Conservation (phyloP, 768 basidiomycete genomes). For the Leucosporidium scottii region DNA sequence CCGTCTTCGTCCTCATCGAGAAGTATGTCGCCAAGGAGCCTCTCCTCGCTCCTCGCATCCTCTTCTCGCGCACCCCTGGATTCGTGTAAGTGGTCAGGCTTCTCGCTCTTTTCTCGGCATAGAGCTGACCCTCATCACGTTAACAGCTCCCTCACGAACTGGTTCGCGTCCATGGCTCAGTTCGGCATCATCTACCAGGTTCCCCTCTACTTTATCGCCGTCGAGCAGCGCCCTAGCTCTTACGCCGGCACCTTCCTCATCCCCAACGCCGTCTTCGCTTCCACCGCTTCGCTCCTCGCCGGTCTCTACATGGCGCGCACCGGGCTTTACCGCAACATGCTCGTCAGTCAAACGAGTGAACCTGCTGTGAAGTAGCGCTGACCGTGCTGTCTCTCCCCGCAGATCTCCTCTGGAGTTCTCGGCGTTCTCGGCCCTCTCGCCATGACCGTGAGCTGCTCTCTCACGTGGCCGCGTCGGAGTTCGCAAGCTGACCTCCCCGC, state of each 20-base stretch:
- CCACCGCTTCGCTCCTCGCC: slow-evolving; percentile 29
- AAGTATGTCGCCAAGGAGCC: slow-evolving; percentile 28
- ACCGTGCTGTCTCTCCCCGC: not conserved
- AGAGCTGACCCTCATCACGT: not conserved
- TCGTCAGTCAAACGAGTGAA: slow-evolving; percentile 3
- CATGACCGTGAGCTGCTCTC: slow-evolving; percentile 18
- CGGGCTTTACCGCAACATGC: slow-evolving; percentile 24
- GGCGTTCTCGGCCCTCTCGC: slow-evolving; percentile 25
- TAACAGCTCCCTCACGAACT: slow-evolving; percentile 15
- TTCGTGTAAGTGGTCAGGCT: slow-evolving; percentile 5
- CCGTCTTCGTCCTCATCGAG: slow-evolving; percentile 29
- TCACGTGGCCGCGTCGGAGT: no score
- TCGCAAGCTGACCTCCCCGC: no score
- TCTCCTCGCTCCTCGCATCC: slow-evolving; percentile 28
- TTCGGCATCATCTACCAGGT: slow-evolving; percentile 18
- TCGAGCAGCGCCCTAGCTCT: slow-evolving; percentile 27
- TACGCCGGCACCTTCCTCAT: slow-evolving; percentile 31
- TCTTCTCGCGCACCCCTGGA: slow-evolving; percentile 28
- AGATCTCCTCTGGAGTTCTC: slow-evolving; percentile 14
- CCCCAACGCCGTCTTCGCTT: slow-evolving; percentile 33
- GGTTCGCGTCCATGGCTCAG: slow-evolving; percentile 31
- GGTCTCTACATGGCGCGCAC: slow-evolving; percentile 31
- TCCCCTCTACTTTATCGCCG: slow-evolving; percentile 29
- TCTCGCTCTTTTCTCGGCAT: no score
- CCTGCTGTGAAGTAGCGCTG: not conserved